Base-by-base conservation (phyloP, 2,329 filamentous ascomycete genomes). In the Pseudogymnoascus sp. region DNA sequence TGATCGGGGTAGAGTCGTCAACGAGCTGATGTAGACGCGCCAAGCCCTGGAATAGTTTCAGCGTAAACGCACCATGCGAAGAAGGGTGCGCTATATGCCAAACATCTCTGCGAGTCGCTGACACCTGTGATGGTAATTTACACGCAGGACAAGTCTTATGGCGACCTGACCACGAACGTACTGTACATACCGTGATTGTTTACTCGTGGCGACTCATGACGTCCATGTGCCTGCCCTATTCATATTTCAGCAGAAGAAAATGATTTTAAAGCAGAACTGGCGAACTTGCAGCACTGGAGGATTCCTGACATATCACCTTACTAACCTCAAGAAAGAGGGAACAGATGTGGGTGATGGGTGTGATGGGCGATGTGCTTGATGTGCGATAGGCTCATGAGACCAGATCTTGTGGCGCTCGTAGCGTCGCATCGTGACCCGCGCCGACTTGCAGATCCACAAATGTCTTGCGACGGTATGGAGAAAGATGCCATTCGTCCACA, bases 11-110 rank as follows among this genome's bases (percentile, higher is more conserved):
- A 55, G 6, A 21, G 49, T 33, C 49, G 49, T 29, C 49, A 55
- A 55, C 49, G 49, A 55, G 16, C 10, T 33, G 49, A 55, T 8
- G 23, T 21, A 55, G 49, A 21, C n/a, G 49, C 49, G 49, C 49
- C 49, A 55, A 55, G 49, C 49, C 49, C 49, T 35, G 29, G 6
- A 35, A 55, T 55, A 55, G 49, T 55, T 55, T 55, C 49, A 55
- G 49, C 29, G 49, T n/a, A 55, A 33, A 12, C 29, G 10, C 49
- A 55, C 16, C 49, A 55, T 19, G 16, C 29, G 11, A 55, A 35
- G 6, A 33, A 55, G 49, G n/a, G 29, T 33, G 16, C 3, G 31
- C 29, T 21, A 35, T 55, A n/a, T 55, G 49, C 29, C 16, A 29
- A 55, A 55, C 16, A 33, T 55, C 29, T 55, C n/a, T 52, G 45